Evolutionary conservation across 176 grass and related monocot species (phyloP).

Genomic region (Dactylis glomerata): DNA sequence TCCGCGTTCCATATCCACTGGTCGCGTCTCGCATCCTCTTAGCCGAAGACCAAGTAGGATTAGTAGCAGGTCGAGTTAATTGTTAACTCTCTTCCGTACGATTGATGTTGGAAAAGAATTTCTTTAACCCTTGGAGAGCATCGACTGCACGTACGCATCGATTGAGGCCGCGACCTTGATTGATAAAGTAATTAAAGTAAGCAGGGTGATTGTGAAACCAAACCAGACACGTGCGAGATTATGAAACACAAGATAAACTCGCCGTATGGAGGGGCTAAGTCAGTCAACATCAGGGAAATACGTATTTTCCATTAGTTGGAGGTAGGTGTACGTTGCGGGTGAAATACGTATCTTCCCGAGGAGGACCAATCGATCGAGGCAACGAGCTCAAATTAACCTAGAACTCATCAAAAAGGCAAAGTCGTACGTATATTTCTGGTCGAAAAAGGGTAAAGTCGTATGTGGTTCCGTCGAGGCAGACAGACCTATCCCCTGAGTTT

Average conservation of each 20-base stretch:
- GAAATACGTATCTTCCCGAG: conserved; percentile 20
- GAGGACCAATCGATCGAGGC: neutral
- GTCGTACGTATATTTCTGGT: no score
- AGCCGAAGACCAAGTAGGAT: no score
- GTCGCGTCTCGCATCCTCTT: no score
- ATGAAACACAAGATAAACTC: neutral
- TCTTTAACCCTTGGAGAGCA: neutral
- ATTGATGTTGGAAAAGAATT: neutral
- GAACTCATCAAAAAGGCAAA: neutral
- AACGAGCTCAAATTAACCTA: neutral
- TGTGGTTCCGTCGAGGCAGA: neutral
- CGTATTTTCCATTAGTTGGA: neutral
- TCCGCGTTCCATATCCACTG: no score
- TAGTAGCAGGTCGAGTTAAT: no score
- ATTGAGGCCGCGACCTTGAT: neutral
- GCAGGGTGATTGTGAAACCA: neutral
- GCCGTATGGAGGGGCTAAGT: neutral
- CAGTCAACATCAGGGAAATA: conserved; percentile 13
- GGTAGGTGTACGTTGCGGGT: conserved; percentile 37
- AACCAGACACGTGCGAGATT: neutral
- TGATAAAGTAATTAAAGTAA: neutral
- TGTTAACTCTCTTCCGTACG: no score
- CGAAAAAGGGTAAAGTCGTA: neutral
- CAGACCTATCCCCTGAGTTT: neutral
- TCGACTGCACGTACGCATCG: neutral